A percentile compares a stretch with the other conserved stretches of the same genome.
Evolutionary conservation across 495 filamentous ascomycete species (phyloP).

Genomic region (Aspergillus diversus): DNA sequence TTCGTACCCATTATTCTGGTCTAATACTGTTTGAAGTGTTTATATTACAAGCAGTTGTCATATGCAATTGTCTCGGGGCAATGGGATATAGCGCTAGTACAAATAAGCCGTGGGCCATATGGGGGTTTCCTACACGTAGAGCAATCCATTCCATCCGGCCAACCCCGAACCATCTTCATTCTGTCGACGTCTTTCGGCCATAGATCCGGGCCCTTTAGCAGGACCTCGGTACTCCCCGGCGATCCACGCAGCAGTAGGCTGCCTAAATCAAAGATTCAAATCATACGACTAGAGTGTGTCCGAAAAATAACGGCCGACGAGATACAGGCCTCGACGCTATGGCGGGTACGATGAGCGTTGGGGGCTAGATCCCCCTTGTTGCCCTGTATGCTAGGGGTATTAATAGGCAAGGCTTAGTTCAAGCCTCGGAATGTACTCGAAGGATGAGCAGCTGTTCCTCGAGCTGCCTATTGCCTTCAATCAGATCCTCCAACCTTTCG

Average conservation of each 20-base stretch:
- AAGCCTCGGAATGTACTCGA: not conserved
- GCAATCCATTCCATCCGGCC: not conserved
- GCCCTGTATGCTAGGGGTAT: not conserved
- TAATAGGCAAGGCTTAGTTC: not conserved
- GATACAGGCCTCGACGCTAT: not conserved
- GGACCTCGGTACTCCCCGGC: not conserved
- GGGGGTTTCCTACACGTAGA: not conserved
- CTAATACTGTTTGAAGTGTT: not conserved
- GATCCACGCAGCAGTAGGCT: not conserved
- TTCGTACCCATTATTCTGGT: not conserved
- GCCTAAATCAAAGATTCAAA: not conserved
- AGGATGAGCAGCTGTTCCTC: not conserved
- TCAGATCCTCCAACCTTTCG: slow-evolving; percentile 4
- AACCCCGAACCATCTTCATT: no score
- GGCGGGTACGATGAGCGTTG: not conserved
- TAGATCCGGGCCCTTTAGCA: not conserved
- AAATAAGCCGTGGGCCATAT: not conserved
- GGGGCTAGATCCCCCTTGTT: not conserved
- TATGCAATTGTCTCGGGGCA: not conserved
- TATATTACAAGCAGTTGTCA: not conserved
- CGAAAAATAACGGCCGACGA: not conserved
- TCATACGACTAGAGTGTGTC: not conserved
- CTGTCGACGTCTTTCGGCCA: not conserved
- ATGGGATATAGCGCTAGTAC: not conserved
- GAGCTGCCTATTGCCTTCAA: not conserved